Evolutionary conservation across 352 stramenopile genomes (phyloP).

Genomic region (Phytophthora boehmeriae): DNA sequence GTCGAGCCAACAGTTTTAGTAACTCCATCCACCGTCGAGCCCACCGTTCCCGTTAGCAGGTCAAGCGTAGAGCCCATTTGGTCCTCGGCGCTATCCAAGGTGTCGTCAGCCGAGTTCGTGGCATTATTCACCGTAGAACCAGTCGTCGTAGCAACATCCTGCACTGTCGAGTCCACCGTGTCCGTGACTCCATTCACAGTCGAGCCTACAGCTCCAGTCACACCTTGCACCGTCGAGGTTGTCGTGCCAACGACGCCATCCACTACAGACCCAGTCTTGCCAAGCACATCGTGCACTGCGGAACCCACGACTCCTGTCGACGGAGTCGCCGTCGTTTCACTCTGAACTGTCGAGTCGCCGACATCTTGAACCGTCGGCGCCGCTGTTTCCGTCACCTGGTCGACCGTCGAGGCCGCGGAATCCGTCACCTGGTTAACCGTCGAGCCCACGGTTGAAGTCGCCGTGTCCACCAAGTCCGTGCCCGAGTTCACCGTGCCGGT

Average conservation of each 20-base stretch:
- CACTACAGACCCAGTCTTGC: neutral
- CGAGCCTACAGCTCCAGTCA: conserved; percentile 3
- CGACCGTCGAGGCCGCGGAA: conserved; percentile 7
- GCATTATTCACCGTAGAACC: too few species aligned
- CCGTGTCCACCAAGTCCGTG: neutral
- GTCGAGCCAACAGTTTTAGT: conserved; percentile 3
- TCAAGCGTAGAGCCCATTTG: too few species aligned
- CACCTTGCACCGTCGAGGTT: conserved; percentile 2
- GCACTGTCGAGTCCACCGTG: neutral
- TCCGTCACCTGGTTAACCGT: neutral
- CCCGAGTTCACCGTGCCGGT: neutral
- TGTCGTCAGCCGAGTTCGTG: neutral
- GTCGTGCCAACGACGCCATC: neutral
- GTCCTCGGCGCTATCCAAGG: too few species aligned
- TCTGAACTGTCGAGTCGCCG: too few species aligned
- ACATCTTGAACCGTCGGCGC: conserved; percentile 10
- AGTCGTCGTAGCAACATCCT: conserved; percentile 7
- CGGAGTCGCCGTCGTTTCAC: too few species aligned
- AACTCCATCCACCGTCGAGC: conserved; percentile 1
- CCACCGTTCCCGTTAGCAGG: neutral
- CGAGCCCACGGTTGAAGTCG: too few species aligned
- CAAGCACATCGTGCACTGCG: neutral
- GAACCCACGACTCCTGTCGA: neutral
- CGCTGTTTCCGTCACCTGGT: neutral
- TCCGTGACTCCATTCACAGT: neutral